Base-by-base conservation (phyloP, 345 rosid species). In the Conringia planisiliqua region DNA sequence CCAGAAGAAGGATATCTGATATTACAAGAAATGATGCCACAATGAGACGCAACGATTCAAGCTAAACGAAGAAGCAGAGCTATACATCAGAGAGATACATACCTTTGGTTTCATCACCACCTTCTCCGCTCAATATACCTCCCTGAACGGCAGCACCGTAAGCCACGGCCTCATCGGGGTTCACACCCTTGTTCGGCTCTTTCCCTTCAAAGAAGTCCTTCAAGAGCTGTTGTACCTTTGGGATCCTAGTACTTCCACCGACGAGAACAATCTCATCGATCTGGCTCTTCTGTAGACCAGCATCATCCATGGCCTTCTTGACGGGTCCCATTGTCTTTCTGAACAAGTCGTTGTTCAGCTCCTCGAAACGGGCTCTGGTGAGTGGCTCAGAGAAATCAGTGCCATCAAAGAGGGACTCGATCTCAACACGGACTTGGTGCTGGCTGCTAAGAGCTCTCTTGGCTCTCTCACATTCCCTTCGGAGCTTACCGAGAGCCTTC, bases 61-160 rank as follows among this genome's bases (percentile, higher is more conserved):
- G n/a, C 8, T 7, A 10, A 36, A 0, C 36, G 13, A 29, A 59
- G 46, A 14, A 71, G 8, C 22, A 44, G 38, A 18, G 7, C 48
- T 26, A 52, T 26, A 27, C 36, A 39, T 39, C 0, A n/a, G 3
- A 30, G 56, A 20, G 70, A 40, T 7, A 30, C 24, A 16, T 82
- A 93, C 98, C 98, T 95, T 95, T 95, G 81, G 99, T 95, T 70
- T 95, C 98, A 55, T 95, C 98, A 81, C 99, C 99, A 68, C 98
- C 99, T 85, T 95, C 99, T 73, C 98, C 99, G 17, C 99, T 90
- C 84, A 95, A 83, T 60, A 95, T 95, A 72, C 97, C 94, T 24
- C 99, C 99, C 84, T 95, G 99, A 3, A 95, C 98, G 1, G 99
- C 99, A 68, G 99, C 99, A 87, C 99, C 99, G 61, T 68, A 90